A percentile compares a stretch with the other conserved stretches of the same genome.
phyloP scores from a whole-genome alignment of 202 grass and related monocot genomes.

The Musa balbisiana region DNA sequence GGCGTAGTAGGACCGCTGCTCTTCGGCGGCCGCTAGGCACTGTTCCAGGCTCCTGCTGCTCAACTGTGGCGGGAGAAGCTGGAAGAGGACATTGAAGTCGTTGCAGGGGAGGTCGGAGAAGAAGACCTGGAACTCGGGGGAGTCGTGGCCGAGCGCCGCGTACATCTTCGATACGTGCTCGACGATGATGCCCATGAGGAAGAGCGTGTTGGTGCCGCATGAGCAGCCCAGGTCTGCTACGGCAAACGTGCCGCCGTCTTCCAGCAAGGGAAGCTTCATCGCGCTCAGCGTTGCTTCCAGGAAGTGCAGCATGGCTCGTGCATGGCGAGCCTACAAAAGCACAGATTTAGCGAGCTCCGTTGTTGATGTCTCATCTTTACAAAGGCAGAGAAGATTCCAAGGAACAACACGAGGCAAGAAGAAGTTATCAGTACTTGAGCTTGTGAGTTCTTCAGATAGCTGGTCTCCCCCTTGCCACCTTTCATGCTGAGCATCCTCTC shows the following conservation, averaged over 20 bases:
- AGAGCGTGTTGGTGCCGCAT: conserved; percentile 12
- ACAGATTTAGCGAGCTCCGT: neutral
- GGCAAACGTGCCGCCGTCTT: neutral
- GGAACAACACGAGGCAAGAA: neutral
- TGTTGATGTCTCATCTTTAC: no score
- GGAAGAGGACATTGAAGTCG: conserved; percentile 33
- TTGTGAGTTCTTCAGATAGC: conserved; percentile 26
- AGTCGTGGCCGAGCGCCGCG: neutral
- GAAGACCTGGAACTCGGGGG: conserved; percentile 26
- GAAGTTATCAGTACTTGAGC: conserved; percentile 1
- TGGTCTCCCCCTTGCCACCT: conserved; percentile 22
- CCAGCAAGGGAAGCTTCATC: neutral
- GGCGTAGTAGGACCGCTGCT: conserved; percentile 4
- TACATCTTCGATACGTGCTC: neutral
- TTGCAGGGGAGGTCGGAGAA: conserved; percentile 29
- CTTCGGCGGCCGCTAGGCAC: neutral
- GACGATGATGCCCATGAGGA: conserved; percentile 12
- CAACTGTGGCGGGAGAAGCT: conserved; percentile 10
- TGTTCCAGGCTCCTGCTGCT: neutral
- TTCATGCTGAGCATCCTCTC: conserved; percentile 27
- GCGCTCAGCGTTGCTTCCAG: neutral
- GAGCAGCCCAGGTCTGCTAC: conserved; percentile 26
- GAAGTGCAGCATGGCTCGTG: neutral
- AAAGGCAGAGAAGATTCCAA: neutral
- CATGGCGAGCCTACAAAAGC: neutral